These are phyloP conservation scores for Macrolepiota albuminosa DNA, from an alignment of 768 basidiomycete genomes.

Conservation along the genomic window DNA sequence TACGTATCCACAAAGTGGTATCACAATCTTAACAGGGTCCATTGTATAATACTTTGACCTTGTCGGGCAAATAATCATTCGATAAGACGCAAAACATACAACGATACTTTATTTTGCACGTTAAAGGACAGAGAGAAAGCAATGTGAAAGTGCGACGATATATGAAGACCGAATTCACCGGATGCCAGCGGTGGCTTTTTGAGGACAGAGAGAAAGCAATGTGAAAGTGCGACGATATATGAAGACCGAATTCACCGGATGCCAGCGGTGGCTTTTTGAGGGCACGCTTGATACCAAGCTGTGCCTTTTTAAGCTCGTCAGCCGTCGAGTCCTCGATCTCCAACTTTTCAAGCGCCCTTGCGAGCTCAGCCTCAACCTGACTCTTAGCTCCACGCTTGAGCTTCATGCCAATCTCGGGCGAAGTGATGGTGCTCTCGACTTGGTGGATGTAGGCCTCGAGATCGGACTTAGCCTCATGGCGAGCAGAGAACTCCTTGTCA, in stretches of 20 bases:
- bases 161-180: conserved; percentile 44
- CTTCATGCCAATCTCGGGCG: conserved; percentile 96
- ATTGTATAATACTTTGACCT: not conserved
- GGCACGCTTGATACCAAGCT: conserved; percentile 92
- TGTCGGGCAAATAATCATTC: not conserved
- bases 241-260: conserved; percentile 54
- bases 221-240: conserved; percentile 16
- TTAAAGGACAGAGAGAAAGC: conserved; percentile 16
- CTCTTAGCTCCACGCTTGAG: conserved; percentile 95
- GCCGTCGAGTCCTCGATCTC: conserved; percentile 93
- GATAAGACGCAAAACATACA: conserved; percentile 1
- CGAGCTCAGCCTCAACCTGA: conserved; percentile 96
- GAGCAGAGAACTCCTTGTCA: conserved; percentile 96
- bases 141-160: conserved; percentile 18
- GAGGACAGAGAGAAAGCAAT: conserved; percentile 29
- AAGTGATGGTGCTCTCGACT: conserved; percentile 93
- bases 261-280: conserved; percentile 94
- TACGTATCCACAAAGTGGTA: conserved; percentile 70
- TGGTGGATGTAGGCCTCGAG: conserved; percentile 97
- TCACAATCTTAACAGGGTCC: conserved; percentile 15
- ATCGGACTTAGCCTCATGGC: conserved; percentile 97
- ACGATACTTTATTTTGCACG: conserved; percentile 13
- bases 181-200: conserved; percentile 93
- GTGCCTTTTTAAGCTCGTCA: conserved; percentile 95
- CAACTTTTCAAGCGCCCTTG: conserved; percentile 95